Conservation (phyloP, 768 basidiomycete species). For the Xerocomellus dryophilus region DNA sequence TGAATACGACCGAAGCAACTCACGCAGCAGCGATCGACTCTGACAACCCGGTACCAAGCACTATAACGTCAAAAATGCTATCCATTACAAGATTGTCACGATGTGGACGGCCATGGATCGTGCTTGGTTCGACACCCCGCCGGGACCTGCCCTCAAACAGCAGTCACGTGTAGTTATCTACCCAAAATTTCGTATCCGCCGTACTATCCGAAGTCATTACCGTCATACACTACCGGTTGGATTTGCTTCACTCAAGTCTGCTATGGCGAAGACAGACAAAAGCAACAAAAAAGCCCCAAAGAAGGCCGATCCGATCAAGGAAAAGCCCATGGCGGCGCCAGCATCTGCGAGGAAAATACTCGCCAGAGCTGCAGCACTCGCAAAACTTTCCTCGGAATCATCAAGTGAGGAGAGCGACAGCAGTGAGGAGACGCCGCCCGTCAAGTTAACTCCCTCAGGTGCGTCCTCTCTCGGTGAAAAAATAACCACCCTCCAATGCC, state of each 20-base stretch:
- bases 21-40: slow-evolving; percentile 90
- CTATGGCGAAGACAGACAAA: slow-evolving; percentile 42
- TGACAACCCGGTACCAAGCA: slow-evolving; percentile 77
- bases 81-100: slow-evolving; percentile 32
- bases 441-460: neutral
- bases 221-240: neutral
- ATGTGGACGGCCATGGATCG: no score
- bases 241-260: neutral
- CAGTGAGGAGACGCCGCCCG: neutral
- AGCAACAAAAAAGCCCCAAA: slow-evolving; percentile 33
- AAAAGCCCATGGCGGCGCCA: slow-evolving; percentile 15
- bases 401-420: neutral
- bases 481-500: no score
- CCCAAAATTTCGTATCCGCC: slow-evolving; percentile 18
- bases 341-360: slow-evolving; percentile 42
- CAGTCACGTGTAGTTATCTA: slow-evolving; percentile 23
- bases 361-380: slow-evolving; percentile 37
- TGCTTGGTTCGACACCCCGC: no score
- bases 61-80: slow-evolving; percentile 57
- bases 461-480: neutral
- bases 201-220: neutral
- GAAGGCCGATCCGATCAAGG: slow-evolving; percentile 27
- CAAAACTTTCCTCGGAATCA: neutral
- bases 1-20: slow-evolving; percentile 33
- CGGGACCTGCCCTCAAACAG: slow-evolving; percentile 26